Evolutionary conservation across 2,329 filamentous ascomycete species (phyloP), one percentile per base, ranked within the genome.

Genomic region (Paraphaeosphaeria minitans): DNA sequence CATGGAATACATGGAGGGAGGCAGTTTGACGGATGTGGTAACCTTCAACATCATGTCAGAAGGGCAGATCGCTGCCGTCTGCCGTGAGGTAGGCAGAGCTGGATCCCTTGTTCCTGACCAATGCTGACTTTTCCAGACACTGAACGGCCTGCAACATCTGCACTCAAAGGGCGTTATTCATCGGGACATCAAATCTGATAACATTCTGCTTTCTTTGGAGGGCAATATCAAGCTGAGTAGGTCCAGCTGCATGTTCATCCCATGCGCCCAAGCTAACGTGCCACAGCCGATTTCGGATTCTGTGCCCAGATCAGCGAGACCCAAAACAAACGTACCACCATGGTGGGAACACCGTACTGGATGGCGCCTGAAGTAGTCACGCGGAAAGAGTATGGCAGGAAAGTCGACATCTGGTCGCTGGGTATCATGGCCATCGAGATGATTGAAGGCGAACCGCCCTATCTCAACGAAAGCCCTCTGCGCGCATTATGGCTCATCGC

Each of bases 361-460:
- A 99, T 99, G 95, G 95, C 95, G 1, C 95, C 95, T 3, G 95
- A 99, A 79, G 94, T 99, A 22, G 95, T 99, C 29, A 98, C 93
- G 7, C 85, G 93, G 43, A 98, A 98, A 78, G 95, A 98, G 79
- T 99, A 99, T 78, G 95, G 95, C 66, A 90, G 94, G 63, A 99
- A 98, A 79, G 94, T 99, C 55, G 95, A 99, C 74, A 97, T 99
- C 67, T 99, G 95, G 95, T 96, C 92, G 59, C 82, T 99, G 46
- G 95, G 95, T 59, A 99, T 99, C 80, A 98, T 99, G 95, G 93
- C 95, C 8, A 98, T 99, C 71, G 95, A 99, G 79, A 99, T 99
- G 95, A 97, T 99, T 65, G 95, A 98, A 80, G 95, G 94, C 75
- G 95, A 98, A 77, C 95, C 95, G 13, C 95, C 95, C 24, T 99